A percentile compares a stretch with the other conserved stretches of the same genome.
Conservation (phyloP, 2,329 filamentous ascomycete species). For the Chaetomiaceae sp. region DNA sequence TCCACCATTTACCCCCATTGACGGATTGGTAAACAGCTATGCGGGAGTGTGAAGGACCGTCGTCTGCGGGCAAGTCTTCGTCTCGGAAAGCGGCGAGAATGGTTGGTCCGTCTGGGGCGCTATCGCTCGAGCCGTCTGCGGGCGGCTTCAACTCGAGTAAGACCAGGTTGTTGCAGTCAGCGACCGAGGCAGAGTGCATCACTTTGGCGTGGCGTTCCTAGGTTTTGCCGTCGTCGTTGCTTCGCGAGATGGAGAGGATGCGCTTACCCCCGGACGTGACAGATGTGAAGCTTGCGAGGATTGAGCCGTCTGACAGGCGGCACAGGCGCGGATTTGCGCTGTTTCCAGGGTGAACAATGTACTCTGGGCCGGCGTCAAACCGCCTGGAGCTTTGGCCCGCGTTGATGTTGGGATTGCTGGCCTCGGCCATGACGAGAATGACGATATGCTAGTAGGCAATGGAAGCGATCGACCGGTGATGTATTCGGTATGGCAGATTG, state of each 20-base stretch:
- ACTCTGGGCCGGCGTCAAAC: conserved; percentile 14
- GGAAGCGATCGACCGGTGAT: too few relatives aligned
- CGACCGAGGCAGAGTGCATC: conserved; percentile 36
- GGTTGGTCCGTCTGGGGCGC: conserved; percentile 14
- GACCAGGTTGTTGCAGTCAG: conserved; percentile 47
- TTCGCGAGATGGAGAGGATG: conserved; percentile 41
- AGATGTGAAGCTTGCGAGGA: conserved; percentile 44
- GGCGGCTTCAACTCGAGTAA: conserved; percentile 41
- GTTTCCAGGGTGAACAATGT: conserved; percentile 31
- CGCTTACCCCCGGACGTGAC: conserved; percentile 33
- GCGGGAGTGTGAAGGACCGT: conserved; percentile 33
- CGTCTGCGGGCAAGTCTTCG: conserved; percentile 14
- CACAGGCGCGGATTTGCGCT: conserved; percentile 47
- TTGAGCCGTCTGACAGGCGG: conserved; percentile 40
- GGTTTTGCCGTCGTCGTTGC: conserved; percentile 39
- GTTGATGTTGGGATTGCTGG: too few relatives aligned
- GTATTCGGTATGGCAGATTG: too few relatives aligned
- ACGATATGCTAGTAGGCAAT: too few relatives aligned
- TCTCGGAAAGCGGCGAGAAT: conserved; percentile 48
- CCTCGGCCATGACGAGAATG: too few relatives aligned
- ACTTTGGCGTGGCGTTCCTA: conserved; percentile 42
- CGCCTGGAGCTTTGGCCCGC: too few relatives aligned
- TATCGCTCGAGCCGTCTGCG: not conserved
- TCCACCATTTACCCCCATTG: conserved; percentile 42
- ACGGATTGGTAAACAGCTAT: conserved; percentile 46